Evolutionary conservation across 495 filamentous ascomycete genomes (phyloP), one percentile per base, ranked within the genome.

Genomic region (Cercophora samala): DNA sequence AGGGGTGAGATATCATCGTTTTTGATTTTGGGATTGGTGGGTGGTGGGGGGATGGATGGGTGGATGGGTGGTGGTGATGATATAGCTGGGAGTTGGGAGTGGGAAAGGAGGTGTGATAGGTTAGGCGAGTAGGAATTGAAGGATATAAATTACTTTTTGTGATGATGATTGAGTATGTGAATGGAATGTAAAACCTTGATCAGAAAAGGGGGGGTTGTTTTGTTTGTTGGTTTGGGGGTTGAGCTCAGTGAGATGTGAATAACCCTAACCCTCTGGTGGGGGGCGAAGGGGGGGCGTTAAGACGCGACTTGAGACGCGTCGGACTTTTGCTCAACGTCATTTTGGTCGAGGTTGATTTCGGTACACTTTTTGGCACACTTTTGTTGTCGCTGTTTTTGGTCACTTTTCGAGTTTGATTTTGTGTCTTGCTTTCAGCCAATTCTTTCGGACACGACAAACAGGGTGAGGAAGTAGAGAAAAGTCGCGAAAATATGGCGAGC

Each of bases 401-500:
- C 37, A 13, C 15, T 46, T 46, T 46, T 11, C 29, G 4, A 32
- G n/a, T n/a, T 6, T 29, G 26, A 4, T 8, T 4, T 29, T 29
- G 26, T 8, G 26, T n/a, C 26, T 4, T 29, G 26, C 8, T 29
- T 29, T 29, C 3, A 13, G 37, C 13, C 37, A 46, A 8, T 46
- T 32, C 29, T 32, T 3, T 8, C 29, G 29, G 3, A 32, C 3
- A 32, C 29, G 8, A 8, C 29, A 32, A 32, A 3, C 3, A 32
- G 3, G 8, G 29, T 32, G 4, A 32, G 8, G 29, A 58, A 5
- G 11, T n/a, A 21, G 65, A 11, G 63, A 63, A 67, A 63, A 9
- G 6, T 17, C 11, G 6, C 6, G 5, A n/a, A 65, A 77, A 64
- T 62, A 88, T 88, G 83, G 79, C 78, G 60, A 73, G 76, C 18